Evolutionary conservation across 805 yeast genomes (phyloP).

Genomic region (Lachancea sp.): DNA sequence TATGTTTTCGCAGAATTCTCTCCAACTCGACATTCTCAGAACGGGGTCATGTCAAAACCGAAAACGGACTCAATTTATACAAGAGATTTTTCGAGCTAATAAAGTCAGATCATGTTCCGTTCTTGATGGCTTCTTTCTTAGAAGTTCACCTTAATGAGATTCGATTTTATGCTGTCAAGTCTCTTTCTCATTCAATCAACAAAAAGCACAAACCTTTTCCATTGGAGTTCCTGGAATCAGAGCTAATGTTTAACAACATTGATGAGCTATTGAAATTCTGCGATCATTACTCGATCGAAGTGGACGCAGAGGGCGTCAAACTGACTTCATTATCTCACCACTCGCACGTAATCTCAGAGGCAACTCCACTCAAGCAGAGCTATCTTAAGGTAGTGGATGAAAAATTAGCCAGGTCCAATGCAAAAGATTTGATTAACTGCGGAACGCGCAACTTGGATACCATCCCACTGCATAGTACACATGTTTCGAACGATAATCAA

Average conservation of each 20-base stretch:
- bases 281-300: slow-evolving; percentile 54
- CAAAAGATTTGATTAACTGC: slow-evolving; percentile 36
- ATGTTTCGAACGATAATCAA: neutral
- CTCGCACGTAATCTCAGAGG: slow-evolving; percentile 33
- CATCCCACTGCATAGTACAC: slow-evolving; percentile 2
- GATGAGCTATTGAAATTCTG: slow-evolving; percentile 53
- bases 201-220: slow-evolving; percentile 63
- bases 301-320: slow-evolving; percentile 38
- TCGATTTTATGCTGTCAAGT: slow-evolving; percentile 62
- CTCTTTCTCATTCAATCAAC: slow-evolving; percentile 62
- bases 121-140: slow-evolving; percentile 62
- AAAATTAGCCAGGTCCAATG: slow-evolving; percentile 30
- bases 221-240: slow-evolving; percentile 38
- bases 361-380: slow-evolving; percentile 42
- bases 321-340: slow-evolving; percentile 37
- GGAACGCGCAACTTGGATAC: slow-evolving; percentile 29
- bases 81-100: slow-evolving; percentile 57
- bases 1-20: slow-evolving; percentile 59
- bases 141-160: slow-evolving; percentile 79
- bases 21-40: slow-evolving; percentile 56
- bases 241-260: slow-evolving; percentile 63
- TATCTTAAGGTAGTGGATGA: slow-evolving; percentile 39
- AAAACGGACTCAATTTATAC: slow-evolving; percentile 57
- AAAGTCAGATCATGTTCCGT: slow-evolving; percentile 48
- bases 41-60: slow-evolving; percentile 46